Evolutionary conservation across 441 rosid genomes (phyloP).

Genomic region (California macrophylla): DNA sequence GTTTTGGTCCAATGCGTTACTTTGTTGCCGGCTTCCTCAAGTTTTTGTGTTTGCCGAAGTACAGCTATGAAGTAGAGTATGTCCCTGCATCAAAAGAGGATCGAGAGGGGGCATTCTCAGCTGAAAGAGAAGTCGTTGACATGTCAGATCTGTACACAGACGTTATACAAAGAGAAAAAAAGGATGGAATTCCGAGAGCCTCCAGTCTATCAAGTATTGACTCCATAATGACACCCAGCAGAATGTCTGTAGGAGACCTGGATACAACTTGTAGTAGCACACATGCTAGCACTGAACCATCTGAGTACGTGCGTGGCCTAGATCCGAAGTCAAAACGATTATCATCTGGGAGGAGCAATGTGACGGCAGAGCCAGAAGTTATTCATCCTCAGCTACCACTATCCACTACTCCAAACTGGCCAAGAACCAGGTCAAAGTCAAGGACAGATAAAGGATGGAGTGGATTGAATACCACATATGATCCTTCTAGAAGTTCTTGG

Average conservation of each 20-base stretch:
- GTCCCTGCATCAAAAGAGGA: slow-evolving; percentile 74
- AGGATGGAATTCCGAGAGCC: slow-evolving; percentile 82
- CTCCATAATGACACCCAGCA: slow-evolving; percentile 79
- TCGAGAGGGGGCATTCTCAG: slow-evolving; percentile 35
- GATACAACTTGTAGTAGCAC: slow-evolving; percentile 62
- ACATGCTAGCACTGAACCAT: slow-evolving; percentile 83
- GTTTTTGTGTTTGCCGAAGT: slow-evolving; percentile 89
- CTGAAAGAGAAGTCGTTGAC: slow-evolving; percentile 44
- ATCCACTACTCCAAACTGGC: slow-evolving; percentile 83
- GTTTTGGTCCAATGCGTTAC: slow-evolving; percentile 91
- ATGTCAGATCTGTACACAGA: slow-evolving; percentile 71
- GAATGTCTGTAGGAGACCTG: slow-evolving; percentile 63
- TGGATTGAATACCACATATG: slow-evolving; percentile 58
- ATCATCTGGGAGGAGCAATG: slow-evolving; percentile 66
- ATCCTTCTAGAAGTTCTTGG: slow-evolving; percentile 69
- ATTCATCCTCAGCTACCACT: slow-evolving; percentile 72
- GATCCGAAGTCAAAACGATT: slow-evolving; percentile 81
- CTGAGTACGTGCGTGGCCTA: slow-evolving; percentile 84
- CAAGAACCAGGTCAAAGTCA: slow-evolving; percentile 85
- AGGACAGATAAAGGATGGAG: slow-evolving; percentile 85
- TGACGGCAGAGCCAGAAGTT: slow-evolving; percentile 67
- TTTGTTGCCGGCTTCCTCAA: slow-evolving; percentile 94
- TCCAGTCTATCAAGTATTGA: slow-evolving; percentile 94
- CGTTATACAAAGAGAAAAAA: slow-evolving; percentile 64
- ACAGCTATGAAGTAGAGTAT: slow-evolving; percentile 87